A percentile compares a stretch with the other conserved stretches of the same genome.
These are phyloP conservation scores for Amoebophrya sp. DNA, from an alignment of 169 alveolate species.

Conservation along the genomic window DNA sequence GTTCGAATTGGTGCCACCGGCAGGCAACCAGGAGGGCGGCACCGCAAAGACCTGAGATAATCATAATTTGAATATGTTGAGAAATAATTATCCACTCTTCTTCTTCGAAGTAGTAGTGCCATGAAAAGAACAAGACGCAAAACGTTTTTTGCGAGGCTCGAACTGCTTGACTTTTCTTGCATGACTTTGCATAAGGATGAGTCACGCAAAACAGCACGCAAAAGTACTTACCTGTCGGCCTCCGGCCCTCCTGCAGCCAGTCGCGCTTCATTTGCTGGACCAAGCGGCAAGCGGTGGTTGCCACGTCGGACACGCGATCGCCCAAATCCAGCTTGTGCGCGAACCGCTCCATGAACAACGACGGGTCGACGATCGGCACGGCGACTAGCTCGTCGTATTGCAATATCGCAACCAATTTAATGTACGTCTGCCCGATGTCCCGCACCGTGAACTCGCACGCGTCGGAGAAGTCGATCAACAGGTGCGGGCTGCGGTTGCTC, in stretches of 20 bases:
- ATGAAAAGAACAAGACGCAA: no score
- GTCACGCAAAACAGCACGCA: no score
- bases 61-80: no score
- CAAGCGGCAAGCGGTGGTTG: slow-evolving; percentile 83
- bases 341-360: slow-evolving; percentile 86
- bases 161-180: no score
- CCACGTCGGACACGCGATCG: slow-evolving; percentile 76
- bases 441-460: slow-evolving; percentile 53
- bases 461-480: slow-evolving; percentile 87
- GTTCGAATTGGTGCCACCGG: slow-evolving; percentile 79
- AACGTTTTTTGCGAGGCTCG: no score
- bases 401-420: slow-evolving; percentile 35
- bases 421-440: neutral
- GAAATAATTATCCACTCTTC: no score
- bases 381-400: slow-evolving; percentile 57
- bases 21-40: slow-evolving; percentile 95
- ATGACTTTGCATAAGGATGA: no score
- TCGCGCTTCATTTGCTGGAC: slow-evolving; percentile 92
- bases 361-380: slow-evolving; percentile 89
- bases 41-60: slow-evolving; percentile 90
- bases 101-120: no score
- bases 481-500: slow-evolving; percentile 78
- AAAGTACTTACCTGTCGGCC: slow-evolving; percentile 65
- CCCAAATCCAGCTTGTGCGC: slow-evolving; percentile 84
- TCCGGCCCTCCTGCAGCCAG: slow-evolving; percentile 93